Evolutionary conservation across 129 eudicot species (phyloP).

Genomic region (Tanacetum coccineum): DNA sequence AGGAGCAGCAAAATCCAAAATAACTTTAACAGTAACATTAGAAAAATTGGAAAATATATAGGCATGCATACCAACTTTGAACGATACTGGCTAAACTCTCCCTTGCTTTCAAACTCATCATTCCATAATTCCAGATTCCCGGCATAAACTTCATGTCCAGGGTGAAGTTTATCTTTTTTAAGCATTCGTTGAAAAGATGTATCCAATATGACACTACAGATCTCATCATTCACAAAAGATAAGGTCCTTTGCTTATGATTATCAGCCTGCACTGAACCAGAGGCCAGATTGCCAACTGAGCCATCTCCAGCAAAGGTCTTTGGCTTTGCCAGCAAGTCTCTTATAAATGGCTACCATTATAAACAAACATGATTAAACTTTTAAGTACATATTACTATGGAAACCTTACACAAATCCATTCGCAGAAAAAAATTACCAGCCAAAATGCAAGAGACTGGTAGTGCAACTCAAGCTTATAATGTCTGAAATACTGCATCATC

Average conservation of each 20-base stretch:
- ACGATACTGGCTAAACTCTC: conserved; percentile 84
- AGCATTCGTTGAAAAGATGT: conserved; percentile 70
- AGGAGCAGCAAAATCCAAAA: background rate
- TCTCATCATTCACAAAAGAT: conserved; percentile 65
- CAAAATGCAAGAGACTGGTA: conserved; percentile 80
- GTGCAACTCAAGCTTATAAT: conserved; percentile 75
- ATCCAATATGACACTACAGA: conserved; percentile 60
- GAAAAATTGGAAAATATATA: background rate
- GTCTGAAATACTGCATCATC: conserved; percentile 96
- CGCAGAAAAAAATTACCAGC: conserved; percentile 61
- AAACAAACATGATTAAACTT: conserved; percentile 21
- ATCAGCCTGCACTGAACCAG: conserved; percentile 58
- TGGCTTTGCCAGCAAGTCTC: conserved; percentile 68
- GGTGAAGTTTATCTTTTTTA: conserved; percentile 72
- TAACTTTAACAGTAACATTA: background rate
- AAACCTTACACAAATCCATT: conserved; percentile 19
- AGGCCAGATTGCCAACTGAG: conserved; percentile 35
- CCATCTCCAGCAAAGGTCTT: conserved; percentile 52
- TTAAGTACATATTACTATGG: conserved; percentile 17
- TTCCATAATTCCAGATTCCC: conserved; percentile 84
- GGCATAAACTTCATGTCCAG: conserved; percentile 44
- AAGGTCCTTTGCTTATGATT: conserved; percentile 55
- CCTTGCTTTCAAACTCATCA: conserved; percentile 85
- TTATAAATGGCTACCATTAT: conserved; percentile 56
- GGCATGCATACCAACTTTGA: conserved; percentile 63